phyloP scores from a whole-genome alignment of 345 rosid species.

The Jatropha curcas region DNA sequence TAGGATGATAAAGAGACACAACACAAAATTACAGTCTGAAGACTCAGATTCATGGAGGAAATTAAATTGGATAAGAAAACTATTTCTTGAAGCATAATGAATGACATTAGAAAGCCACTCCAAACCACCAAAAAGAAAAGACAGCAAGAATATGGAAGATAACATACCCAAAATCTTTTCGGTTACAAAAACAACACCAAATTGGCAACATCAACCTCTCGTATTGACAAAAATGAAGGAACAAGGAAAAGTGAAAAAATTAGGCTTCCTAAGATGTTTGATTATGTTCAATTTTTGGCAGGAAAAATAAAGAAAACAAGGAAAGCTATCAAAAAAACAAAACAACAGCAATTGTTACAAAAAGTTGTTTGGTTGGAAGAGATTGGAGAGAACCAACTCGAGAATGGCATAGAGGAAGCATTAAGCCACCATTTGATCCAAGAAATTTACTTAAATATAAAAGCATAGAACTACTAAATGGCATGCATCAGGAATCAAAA shows the following conservation, averaged over 20 bases:
- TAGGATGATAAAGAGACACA: too few relatives aligned
- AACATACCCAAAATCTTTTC: background rate
- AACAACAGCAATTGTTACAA: too few relatives aligned
- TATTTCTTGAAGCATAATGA: background rate
- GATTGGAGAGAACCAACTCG: too few relatives aligned
- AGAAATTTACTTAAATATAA: too few relatives aligned
- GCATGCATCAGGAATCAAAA: too few relatives aligned
- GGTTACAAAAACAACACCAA: background rate
- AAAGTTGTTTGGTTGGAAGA: too few relatives aligned
- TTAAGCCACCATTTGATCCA: too few relatives aligned
- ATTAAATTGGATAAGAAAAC: background rate
- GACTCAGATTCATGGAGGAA: background rate
- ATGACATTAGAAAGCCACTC: background rate
- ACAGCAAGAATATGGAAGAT: conserved; percentile 3
- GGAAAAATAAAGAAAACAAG: background rate
- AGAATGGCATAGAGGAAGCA: too few relatives aligned
- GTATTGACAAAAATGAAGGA: background rate
- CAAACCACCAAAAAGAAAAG: background rate
- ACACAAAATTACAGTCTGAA: background rate
- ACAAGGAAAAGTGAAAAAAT: background rate
- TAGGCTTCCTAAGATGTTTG: background rate
- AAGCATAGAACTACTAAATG: too few relatives aligned
- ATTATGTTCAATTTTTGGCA: background rate
- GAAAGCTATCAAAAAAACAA: background rate
- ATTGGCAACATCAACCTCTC: background rate